Base-by-base conservation (phyloP, 2,329 filamentous ascomycete genomes). In the Lachnellula hyalina region DNA sequence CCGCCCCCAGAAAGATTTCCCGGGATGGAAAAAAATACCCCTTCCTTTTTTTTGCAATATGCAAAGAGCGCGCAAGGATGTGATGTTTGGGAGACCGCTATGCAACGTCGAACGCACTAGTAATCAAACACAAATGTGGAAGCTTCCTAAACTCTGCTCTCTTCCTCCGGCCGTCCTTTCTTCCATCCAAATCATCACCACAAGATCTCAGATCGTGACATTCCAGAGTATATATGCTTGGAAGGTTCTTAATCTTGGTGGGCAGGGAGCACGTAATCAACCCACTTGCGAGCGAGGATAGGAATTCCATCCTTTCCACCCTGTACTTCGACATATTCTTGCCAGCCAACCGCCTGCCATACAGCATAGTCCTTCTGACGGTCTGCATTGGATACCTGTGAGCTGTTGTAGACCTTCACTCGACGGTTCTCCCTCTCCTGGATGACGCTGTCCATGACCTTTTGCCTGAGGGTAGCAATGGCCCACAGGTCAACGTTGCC, bases 401-500 rank as follows among this genome's bases (percentile, higher is more conserved):
- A 47, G 41, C 55, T 64, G 28, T 56, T 52, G 38, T 55, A 57
- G 28, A 63, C 63, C 41, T 61, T 65, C 21, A 60, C 40, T 49
- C 84, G 80, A 50, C 80, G 75, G 11, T 71, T 71, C 69, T 87
- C 84, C 17, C 84, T 79, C 67, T 84, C 83, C 2, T 73, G 69
- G 1, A 86, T 73, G 2, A 82, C 75, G 9, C 72, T 71, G 28
- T 72, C 71, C 49, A 83, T 75, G 15, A 79, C 73, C 8, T 74
- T 74, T 54, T 77, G 74, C 19, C 79, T 73, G 25, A 75, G 68
- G 54, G 77, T 72, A 17, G 62, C 55, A 40, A 72, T 77, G 25
- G 76, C 73, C 75, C 77, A 81, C 21, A 74, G 78, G n/a, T 74
- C 73, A 32, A 74, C 71, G 45, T 74, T 73, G 42, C 79, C 80